Evolutionary conservation across 2,329 filamentous ascomycete genomes (phyloP).

Genomic region (Pseudogymnoascus sp.): DNA sequence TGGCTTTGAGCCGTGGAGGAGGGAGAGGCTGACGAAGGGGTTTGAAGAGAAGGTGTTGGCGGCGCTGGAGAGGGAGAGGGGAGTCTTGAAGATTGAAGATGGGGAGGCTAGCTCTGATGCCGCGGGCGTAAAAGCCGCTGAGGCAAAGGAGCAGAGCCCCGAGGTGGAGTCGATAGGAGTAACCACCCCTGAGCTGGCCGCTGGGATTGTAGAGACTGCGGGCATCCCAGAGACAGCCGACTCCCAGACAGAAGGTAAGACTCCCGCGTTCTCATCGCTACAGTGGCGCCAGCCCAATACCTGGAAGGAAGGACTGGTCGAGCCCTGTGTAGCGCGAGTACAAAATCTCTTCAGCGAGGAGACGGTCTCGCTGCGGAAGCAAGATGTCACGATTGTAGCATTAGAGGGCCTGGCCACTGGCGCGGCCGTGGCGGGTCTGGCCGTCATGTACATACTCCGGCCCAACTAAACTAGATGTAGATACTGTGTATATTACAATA

Average conservation of each 20-base stretch:
- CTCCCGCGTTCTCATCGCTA: slow-evolving; percentile 17
- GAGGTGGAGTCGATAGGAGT: slow-evolving; percentile 5
- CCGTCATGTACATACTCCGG: slow-evolving; percentile 25
- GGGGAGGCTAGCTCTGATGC: slow-evolving; percentile 19
- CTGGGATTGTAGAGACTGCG: slow-evolving; percentile 16
- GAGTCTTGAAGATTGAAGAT: slow-evolving; percentile 17
- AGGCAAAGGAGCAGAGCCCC: background rate
- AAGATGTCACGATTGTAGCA: slow-evolving; percentile 62
- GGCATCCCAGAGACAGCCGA: background rate
- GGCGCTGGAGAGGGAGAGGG: slow-evolving; percentile 53
- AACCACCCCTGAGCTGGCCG: slow-evolving; percentile 17
- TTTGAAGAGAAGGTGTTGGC: slow-evolving; percentile 71
- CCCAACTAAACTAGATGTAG: slow-evolving; percentile 11
- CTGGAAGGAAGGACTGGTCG: slow-evolving; percentile 15
- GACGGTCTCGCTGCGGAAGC: slow-evolving; percentile 54
- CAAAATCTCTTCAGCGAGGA: slow-evolving; percentile 60
- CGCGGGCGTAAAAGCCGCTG: background rate
- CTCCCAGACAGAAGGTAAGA: slow-evolving; percentile 18
- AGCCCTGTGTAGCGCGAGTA: slow-evolving; percentile 42
- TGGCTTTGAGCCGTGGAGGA: slow-evolving; percentile 86
- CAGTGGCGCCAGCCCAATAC: slow-evolving; percentile 16
- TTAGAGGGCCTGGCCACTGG: slow-evolving; percentile 61
- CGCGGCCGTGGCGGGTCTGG: slow-evolving; percentile 47
- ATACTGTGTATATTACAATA: slow-evolving; percentile 9
- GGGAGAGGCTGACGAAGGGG: slow-evolving; percentile 70